A percentile compares a stretch with the other conserved stretches of the same genome.
These are phyloP conservation scores for Prunus salicina DNA, from an alignment of 306 rosid genomes.

Conservation along the genomic window DNA sequence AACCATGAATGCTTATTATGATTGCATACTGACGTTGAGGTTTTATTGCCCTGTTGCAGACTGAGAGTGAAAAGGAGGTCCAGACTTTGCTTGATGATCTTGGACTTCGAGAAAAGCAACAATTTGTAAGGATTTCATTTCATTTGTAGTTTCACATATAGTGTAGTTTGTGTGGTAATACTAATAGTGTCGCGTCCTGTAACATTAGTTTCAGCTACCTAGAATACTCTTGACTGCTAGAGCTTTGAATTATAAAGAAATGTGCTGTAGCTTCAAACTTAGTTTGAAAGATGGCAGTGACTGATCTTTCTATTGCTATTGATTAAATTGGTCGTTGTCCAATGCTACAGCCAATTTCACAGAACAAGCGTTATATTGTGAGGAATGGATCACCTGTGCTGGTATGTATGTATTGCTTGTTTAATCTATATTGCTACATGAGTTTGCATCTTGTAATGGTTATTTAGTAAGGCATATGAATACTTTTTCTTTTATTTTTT, in stretches of 20 bases:
- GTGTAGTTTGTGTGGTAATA: not conserved
- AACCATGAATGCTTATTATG: slow-evolving; percentile 5
- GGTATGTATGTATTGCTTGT: slow-evolving; percentile 55
- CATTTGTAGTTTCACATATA: not conserved
- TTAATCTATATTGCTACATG: not conserved
- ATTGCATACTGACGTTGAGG: not conserved
- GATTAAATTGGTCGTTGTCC: slow-evolving; percentile 24
- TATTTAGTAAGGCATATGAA: too few relatives aligned
- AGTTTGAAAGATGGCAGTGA: not conserved
- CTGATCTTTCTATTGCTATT: slow-evolving; percentile 1
- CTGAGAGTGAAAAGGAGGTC: slow-evolving; percentile 73
- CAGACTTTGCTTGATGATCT: slow-evolving; percentile 65
- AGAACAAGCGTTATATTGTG: slow-evolving; percentile 83
- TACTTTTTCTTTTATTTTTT: not conserved
- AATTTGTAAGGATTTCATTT: slow-evolving; percentile 60
- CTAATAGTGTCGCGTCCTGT: not conserved
- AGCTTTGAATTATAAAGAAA: slow-evolving; percentile 10
- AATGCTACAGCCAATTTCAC: slow-evolving; percentile 74
- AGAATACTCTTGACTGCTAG: slow-evolving; percentile 1
- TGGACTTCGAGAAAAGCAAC: slow-evolving; percentile 81
- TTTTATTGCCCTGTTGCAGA: slow-evolving; percentile 47
- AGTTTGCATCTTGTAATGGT: not conserved
- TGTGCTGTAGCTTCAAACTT: not conserved
- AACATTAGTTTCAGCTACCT: too few relatives aligned
- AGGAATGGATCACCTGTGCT: slow-evolving; percentile 74